Evolutionary conservation across 2,329 filamentous ascomycete species (phyloP), one percentile per base, ranked within the genome.

Genomic region (Cordyceps cateniannulata): DNA sequence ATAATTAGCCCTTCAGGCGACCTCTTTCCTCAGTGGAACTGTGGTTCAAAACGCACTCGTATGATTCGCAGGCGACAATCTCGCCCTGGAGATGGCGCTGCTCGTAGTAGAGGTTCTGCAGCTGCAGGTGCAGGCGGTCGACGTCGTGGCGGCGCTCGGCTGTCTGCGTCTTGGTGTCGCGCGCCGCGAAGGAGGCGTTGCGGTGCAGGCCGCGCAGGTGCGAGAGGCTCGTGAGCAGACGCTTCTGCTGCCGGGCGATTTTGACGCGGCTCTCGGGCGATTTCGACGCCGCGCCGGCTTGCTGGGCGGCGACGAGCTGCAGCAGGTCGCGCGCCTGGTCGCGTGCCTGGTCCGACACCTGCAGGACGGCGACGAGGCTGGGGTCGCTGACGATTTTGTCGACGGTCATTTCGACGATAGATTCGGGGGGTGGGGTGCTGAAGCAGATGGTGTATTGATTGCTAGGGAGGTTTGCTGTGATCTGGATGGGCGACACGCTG

Each of bases 61-160:
- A 97, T 56, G 87, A 89, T 71, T 96, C 90, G 73, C 95, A 98
- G 9, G 90, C 91, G 0, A 85, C 80, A 63, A 99, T 98, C 75
- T 99, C 95, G 53, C 90, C 90, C 65, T 90, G 86, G 59, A 99
- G 78, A 73, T 97, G 92, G 59, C 91, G 82, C 76, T 98, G 93
- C 74, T 99, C 93, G 71, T 99, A 99, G 73, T 95, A 96, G 8
- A 99, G 78, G 70, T 99, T 99, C 75, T 98, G 93, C 60, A 99
- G 81, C 70, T 96, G 90, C 42, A 99, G 81, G 71, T 98, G 93
- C 63, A 99, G 80, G 54, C 88, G 85, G 72, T 99, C 95, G 65
- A 98, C 91, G 75, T 96, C 91, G 68, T 93, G 90, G 53, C 93
- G 86, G 53, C 89, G 90, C 73, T 96, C 91, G 32, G 91, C 89